These are phyloP conservation scores for Lantana camara DNA, from an alignment of 257 asterid species.

Conservation along the genomic window DNA sequence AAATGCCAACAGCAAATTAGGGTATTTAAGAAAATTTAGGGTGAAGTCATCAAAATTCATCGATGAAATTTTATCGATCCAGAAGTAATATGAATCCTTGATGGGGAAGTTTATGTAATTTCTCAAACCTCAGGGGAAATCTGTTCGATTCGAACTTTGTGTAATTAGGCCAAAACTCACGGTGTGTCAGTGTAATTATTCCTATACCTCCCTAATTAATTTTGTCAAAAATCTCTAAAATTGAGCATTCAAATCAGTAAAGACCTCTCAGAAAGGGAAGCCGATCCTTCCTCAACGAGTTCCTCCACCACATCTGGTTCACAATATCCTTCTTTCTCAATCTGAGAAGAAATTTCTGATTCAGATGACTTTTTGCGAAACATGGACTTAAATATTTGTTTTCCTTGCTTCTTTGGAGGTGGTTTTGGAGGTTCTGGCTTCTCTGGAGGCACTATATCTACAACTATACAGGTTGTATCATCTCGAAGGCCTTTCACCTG, in stretches of 20 bases:
- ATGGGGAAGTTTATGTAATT: no score
- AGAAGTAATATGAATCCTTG: no score
- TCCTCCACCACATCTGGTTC: conserved; percentile 85
- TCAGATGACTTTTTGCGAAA: conserved; percentile 70
- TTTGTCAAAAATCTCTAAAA: no score
- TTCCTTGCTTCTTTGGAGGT: conserved; percentile 74
- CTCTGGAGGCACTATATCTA: conserved; percentile 76
- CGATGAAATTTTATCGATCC: no score
- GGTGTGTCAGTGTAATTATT: no score
- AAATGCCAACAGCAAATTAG: no score
- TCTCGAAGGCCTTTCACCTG: conserved; percentile 87
- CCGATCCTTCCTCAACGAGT: conserved; percentile 94
- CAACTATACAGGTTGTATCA: conserved; percentile 97
- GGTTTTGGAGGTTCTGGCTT: conserved; percentile 60
- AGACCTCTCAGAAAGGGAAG: conserved; percentile 90
- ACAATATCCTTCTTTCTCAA: conserved; percentile 52
- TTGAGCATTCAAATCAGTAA: not conserved
- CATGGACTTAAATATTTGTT: conserved; percentile 80
- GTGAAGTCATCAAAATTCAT: no score
- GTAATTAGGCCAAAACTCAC: no score
- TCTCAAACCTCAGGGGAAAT: no score
- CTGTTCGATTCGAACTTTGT: no score
- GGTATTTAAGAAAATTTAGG: no score
- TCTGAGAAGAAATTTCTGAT: conserved; percentile 59
- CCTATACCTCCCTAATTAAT: no score